Percentiles rank a stretch among this genome's conserved stretches.
Evolutionary conservation across 768 basidiomycete species (phyloP).

Genomic region (Clitopilus passeckerianus): DNA sequence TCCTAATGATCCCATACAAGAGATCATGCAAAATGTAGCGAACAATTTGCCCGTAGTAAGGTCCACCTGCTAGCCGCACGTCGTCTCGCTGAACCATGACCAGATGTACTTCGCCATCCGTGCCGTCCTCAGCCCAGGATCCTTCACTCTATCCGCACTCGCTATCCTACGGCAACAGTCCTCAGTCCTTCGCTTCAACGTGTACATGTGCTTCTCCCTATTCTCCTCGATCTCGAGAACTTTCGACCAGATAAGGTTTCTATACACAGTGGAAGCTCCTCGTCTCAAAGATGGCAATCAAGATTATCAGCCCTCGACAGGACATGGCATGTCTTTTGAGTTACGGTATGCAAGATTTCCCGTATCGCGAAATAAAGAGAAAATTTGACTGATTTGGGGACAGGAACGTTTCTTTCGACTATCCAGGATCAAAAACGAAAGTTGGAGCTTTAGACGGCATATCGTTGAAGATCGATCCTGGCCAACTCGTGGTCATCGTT

Average conservation of each 20-base stretch:
- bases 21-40: slow-evolving; percentile 12
- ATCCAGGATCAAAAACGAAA: slow-evolving; percentile 37
- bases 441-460: slow-evolving; percentile 30
- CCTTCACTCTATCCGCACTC: slow-evolving; percentile 32
- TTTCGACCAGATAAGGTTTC: slow-evolving; percentile 21
- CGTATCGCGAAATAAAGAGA: not conserved
- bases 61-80: not conserved
- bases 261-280: slow-evolving; percentile 20
- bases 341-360: slow-evolving; percentile 11
- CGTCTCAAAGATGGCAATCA: slow-evolving; percentile 18
- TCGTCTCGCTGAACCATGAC: not conserved
- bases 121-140: slow-evolving; percentile 23
- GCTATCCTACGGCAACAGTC: slow-evolving; percentile 36
- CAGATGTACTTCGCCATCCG: slow-evolving; percentile 33
- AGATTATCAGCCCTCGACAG: slow-evolving; percentile 21
- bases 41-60: slow-evolving; percentile 28
- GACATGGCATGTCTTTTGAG: slow-evolving; percentile 22
- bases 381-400: not conserved
- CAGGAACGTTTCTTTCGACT: slow-evolving; percentile 49
- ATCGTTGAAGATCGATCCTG: slow-evolving; percentile 38
- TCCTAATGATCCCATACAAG: slow-evolving; percentile 5
- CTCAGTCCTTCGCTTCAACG: slow-evolving; percentile 17
- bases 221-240: slow-evolving; percentile 16
- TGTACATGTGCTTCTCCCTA: slow-evolving; percentile 14
- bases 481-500: slow-evolving; percentile 51